Evolutionary conservation across 257 asterid genomes (phyloP).

Genomic region (Petrea volubilis): DNA sequence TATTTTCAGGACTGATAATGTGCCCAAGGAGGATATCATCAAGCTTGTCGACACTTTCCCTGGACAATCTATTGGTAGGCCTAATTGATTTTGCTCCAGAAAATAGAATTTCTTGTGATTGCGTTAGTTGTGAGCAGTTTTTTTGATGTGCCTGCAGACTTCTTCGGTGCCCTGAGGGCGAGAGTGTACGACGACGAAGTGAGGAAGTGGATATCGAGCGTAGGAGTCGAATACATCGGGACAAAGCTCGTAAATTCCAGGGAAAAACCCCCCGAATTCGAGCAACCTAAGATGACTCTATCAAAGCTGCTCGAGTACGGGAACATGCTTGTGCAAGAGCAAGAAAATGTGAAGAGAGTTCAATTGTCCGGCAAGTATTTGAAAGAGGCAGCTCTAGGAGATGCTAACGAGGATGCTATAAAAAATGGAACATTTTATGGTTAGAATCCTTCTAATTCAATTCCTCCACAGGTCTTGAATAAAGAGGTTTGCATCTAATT

Average conservation of each 20-base stretch:
- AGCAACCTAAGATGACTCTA: constrained; percentile 45
- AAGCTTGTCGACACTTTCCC: constrained; percentile 46
- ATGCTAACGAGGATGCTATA: constrained; percentile 44
- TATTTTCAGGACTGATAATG: constrained; percentile 40
- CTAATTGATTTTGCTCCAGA: neutral
- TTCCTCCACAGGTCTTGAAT: neutral
- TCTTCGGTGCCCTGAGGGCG: constrained; percentile 58
- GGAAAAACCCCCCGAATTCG: constrained; percentile 47
- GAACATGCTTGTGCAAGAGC: constrained; percentile 52
- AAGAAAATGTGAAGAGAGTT: constrained; percentile 57
- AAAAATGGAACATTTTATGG: constrained; percentile 31
- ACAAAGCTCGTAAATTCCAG: constrained; percentile 48
- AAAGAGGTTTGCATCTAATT: constrained; percentile 15
- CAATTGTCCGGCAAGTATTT: constrained; percentile 42
- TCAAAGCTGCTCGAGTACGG: constrained; percentile 45
- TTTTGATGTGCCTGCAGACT: constrained; percentile 30
- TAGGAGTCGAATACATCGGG: constrained; percentile 51
- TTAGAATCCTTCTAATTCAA: constrained; percentile 14
- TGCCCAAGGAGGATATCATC: constrained; percentile 26
- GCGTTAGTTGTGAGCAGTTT: too few relatives aligned
- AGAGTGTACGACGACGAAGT: constrained; percentile 60
- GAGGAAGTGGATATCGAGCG: constrained; percentile 45
- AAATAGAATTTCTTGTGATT: too few relatives aligned
- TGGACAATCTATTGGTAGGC: constrained; percentile 53
- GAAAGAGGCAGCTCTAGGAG: constrained; percentile 46